These are phyloP conservation scores for Sugiyamaella paludigena DNA, from an alignment of 1,139 yeast genomes.

Conservation along the genomic window DNA sequence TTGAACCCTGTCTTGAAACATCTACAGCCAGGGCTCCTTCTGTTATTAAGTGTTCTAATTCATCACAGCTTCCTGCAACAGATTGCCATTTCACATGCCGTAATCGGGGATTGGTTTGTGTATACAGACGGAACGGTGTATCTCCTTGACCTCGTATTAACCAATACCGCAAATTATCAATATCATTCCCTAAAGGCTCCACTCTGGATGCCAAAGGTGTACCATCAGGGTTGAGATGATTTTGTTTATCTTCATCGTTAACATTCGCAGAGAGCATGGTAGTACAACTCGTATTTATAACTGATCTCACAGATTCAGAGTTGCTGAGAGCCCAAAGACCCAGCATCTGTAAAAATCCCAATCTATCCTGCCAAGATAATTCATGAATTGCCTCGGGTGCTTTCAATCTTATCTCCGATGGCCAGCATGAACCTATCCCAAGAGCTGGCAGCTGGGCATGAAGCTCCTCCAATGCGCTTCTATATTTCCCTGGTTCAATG, in stretches of 20 bases:
- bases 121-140: constrained; percentile 36
- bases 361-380: constrained; percentile 35
- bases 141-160: constrained; percentile 31
- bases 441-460: constrained; percentile 28
- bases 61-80: constrained; percentile 33
- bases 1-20: constrained; percentile 20
- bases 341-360: constrained; percentile 33
- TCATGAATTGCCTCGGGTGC: constrained; percentile 31
- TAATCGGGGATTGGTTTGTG: constrained; percentile 35
- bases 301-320: constrained; percentile 31
- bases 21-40: constrained; percentile 16
- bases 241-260: too few species aligned
- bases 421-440: constrained; percentile 32
- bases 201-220: constrained; percentile 15
- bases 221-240: constrained; percentile 14
- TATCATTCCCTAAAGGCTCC: constrained; percentile 31
- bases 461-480: constrained; percentile 39
- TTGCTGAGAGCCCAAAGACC: constrained; percentile 34
- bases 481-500: constrained; percentile 39
- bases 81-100: constrained; percentile 36
- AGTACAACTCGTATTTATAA: constrained; percentile 18
- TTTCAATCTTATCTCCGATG: constrained; percentile 30
- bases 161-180: constrained; percentile 29
- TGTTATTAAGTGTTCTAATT: constrained; percentile 28
- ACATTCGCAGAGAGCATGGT: constrained; percentile 19